phyloP scores from a whole-genome alignment of 805 yeast species.

The Wickerhamomyces rabaulensis region DNA sequence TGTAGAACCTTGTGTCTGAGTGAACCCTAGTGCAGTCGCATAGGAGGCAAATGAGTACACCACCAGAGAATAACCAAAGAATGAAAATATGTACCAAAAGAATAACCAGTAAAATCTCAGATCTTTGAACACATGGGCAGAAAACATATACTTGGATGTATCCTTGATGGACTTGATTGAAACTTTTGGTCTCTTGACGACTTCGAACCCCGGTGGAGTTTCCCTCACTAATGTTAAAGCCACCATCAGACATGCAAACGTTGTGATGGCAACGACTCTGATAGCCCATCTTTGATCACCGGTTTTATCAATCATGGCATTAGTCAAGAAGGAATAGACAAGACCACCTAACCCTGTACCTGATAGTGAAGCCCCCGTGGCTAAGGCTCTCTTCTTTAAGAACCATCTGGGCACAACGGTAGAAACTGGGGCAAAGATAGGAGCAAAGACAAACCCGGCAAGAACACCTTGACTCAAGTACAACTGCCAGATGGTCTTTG shows the following conservation, averaged over 20 bases:
- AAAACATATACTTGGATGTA: slow-evolving; percentile 31
- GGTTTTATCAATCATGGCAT: slow-evolving; percentile 35
- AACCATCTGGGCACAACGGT: slow-evolving; percentile 69
- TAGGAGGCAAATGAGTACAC: slow-evolving; percentile 42
- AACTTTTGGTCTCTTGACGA: slow-evolving; percentile 7
- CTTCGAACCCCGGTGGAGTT: slow-evolving; percentile 16
- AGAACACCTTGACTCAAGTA: slow-evolving; percentile 65
- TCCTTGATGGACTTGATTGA: slow-evolving; percentile 3
- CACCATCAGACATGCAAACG: slow-evolving; percentile 30
- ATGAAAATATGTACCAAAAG: slow-evolving; percentile 33
- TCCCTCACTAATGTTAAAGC: slow-evolving; percentile 33
- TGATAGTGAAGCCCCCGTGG: slow-evolving; percentile 40
- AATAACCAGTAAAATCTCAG: slow-evolving; percentile 29
- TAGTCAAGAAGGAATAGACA: slow-evolving; percentile 35
- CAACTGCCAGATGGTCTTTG: slow-evolving; percentile 58
- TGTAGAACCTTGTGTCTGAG: slow-evolving; percentile 38
- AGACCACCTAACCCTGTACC: slow-evolving; percentile 56
- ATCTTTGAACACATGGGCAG: slow-evolving; percentile 22
- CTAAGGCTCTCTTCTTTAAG: slow-evolving; percentile 51
- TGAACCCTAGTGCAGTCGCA: slow-evolving; percentile 43
- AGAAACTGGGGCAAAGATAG: slow-evolving; percentile 53
- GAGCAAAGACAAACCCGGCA: slow-evolving; percentile 46
- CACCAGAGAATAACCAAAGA: slow-evolving; percentile 38
- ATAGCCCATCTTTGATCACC: slow-evolving; percentile 45
- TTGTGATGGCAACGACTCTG: slow-evolving; percentile 38